Evolutionary conservation across 2,329 filamentous ascomycete species (phyloP).

Genomic region (Fusarium sp.): DNA sequence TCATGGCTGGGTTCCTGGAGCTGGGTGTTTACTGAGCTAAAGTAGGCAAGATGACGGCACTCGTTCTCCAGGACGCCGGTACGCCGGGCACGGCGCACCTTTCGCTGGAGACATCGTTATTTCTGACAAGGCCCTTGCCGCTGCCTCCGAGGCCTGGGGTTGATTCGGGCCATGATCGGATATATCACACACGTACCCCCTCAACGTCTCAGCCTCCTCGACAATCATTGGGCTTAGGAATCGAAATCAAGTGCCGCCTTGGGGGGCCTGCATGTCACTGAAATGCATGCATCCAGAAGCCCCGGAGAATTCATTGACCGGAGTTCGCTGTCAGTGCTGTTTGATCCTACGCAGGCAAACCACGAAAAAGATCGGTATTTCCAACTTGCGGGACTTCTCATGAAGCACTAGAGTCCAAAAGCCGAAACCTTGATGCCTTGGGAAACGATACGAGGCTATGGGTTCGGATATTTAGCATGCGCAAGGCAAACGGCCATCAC

Average conservation of each 20-base stretch:
- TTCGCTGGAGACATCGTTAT: not conserved
- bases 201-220: not conserved
- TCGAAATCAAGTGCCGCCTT: not conserved
- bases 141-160: not conserved
- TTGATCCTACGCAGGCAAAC: not conserved
- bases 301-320: not conserved
- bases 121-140: not conserved
- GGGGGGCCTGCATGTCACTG: constrained; percentile 2
- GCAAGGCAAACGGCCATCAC: not conserved
- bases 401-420: not conserved
- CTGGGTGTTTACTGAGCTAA: not conserved
- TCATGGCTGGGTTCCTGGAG: constrained; percentile 2
- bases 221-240: not conserved
- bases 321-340: not conserved
- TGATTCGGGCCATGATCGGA: not conserved
- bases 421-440: not conserved
- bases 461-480: not conserved
- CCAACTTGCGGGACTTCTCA: not conserved
- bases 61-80: not conserved
- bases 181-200: not conserved
- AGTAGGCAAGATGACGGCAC: not conserved
- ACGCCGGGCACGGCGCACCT: not conserved
- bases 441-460: not conserved
- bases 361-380: not conserved
- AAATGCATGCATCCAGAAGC: not conserved